A percentile compares a stretch with the other conserved stretches of the same genome.
Conservation (phyloP, 2,329 filamentous ascomycete genomes). For the Hypocrella siamensis region DNA sequence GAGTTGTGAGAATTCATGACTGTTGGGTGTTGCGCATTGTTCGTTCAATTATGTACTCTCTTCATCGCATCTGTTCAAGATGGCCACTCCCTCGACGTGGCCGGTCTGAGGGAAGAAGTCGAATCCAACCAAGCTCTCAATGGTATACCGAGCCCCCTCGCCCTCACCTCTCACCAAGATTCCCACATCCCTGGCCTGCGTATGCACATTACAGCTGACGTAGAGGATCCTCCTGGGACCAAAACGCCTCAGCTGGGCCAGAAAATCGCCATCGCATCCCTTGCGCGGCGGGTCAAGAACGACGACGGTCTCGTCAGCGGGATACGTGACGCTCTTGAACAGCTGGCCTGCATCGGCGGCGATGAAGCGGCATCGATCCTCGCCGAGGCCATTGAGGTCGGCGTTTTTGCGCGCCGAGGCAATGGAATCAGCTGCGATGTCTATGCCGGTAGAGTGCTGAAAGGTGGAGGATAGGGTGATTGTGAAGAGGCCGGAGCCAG, state of each 20-base stretch:
- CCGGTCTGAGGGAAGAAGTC: slow-evolving; percentile 91
- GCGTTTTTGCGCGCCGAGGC: slow-evolving; percentile 67
- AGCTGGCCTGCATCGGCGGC: slow-evolving; percentile 75
- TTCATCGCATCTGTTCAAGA: slow-evolving; percentile 40
- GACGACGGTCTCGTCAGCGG: slow-evolving; percentile 72
- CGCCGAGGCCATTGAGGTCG: slow-evolving; percentile 51
- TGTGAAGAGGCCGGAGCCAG: slow-evolving; percentile 91
- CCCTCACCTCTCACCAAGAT: slow-evolving; percentile 58
- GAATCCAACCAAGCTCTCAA: slow-evolving; percentile 84
- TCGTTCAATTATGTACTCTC: slow-evolving; percentile 19
- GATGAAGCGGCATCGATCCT: slow-evolving; percentile 63
- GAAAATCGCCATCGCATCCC: slow-evolving; percentile 76
- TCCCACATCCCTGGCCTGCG: slow-evolving; percentile 85
- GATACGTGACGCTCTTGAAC: slow-evolving; percentile 61
- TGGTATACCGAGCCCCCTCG: slow-evolving; percentile 48
- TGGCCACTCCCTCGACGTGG: slow-evolving; percentile 53
- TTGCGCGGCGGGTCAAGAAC: slow-evolving; percentile 95
- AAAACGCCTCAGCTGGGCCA: slow-evolving; percentile 65
- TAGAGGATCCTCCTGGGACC: slow-evolving; percentile 73
- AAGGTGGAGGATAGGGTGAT: slow-evolving; percentile 81
- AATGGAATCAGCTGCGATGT: slow-evolving; percentile 71
- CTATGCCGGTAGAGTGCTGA: slow-evolving; percentile 74
- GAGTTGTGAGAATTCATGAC: too few relatives aligned
- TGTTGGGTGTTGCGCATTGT: too few relatives aligned
- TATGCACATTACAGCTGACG: slow-evolving; percentile 96